A percentile compares a stretch with the other conserved stretches of the same genome.
These are phyloP conservation scores for Euphorbia neoarborescens DNA, from an alignment of 441 rosid species.

Conservation along the genomic window DNA sequence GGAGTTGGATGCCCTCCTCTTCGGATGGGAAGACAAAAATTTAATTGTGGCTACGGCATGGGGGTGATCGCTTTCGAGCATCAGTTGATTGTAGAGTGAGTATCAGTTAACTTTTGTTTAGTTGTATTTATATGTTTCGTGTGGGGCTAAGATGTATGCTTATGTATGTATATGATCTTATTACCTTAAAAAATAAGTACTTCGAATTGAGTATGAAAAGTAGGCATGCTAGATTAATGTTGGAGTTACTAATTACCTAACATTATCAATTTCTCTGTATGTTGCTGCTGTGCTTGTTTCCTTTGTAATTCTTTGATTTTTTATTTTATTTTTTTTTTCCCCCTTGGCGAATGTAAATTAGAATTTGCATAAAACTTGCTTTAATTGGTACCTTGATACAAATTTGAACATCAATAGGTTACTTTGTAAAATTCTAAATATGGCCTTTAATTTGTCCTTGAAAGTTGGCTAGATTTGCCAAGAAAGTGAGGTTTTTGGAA, in stretches of 20 bases:
- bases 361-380: neutral
- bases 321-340: neutral
- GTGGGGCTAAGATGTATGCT: constrained; percentile 21
- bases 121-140: constrained; percentile 24
- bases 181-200: constrained; percentile 9
- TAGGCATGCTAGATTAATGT: constrained; percentile 14
- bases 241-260: constrained; percentile 23
- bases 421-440: too few relatives aligned
- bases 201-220: constrained; percentile 11
- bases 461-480: too few relatives aligned
- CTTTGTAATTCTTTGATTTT: neutral
- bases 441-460: too few relatives aligned
- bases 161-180: constrained; percentile 17
- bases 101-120: constrained; percentile 5
- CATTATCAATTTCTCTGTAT: constrained; percentile 8
- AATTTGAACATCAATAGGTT: too few relatives aligned
- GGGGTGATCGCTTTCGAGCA: constrained; percentile 36
- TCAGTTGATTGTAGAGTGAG: neutral
- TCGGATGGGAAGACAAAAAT: constrained; percentile 88
- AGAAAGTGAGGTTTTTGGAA: too few relatives aligned
- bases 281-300: neutral
- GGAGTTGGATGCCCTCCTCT: constrained; percentile 63
- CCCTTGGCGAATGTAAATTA: neutral
- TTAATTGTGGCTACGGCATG: constrained; percentile 91
- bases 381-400: too few relatives aligned